Conservation (phyloP, 2,329 filamentous ascomycete species). For the Claviceps spartinae region DNA sequence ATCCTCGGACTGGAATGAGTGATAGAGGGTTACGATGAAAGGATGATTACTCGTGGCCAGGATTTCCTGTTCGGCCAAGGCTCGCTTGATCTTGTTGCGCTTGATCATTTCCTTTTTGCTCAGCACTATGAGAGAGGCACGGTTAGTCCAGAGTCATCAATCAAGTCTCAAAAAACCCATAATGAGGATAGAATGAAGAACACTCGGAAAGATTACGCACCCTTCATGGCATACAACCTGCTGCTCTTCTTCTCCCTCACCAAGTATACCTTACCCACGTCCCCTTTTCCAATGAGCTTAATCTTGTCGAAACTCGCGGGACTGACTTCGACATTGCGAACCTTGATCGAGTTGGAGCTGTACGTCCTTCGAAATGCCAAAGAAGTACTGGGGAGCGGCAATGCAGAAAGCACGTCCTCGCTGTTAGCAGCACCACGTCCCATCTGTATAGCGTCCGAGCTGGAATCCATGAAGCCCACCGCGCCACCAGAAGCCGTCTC, state of each 20-base stretch:
- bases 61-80: constrained; percentile 94
- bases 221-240: constrained; percentile 96
- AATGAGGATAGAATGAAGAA: no score
- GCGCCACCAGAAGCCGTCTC: constrained; percentile 27
- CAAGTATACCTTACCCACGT: constrained; percentile 96
- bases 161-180: background rate
- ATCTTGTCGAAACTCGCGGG: constrained; percentile 98
- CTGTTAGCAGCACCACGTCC: constrained; percentile 27
- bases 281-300: constrained; percentile 96
- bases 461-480: constrained; percentile 15
- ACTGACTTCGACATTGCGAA: constrained; percentile 89
- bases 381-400: constrained; percentile 52
- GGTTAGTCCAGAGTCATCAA: background rate
- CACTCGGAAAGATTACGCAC: constrained; percentile 32
- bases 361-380: constrained; percentile 86
- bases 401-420: constrained; percentile 41
- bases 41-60: constrained; percentile 96
- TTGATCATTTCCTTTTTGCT: constrained; percentile 99
- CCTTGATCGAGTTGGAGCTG: constrained; percentile 98
- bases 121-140: constrained; percentile 47
- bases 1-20: constrained; percentile 98
- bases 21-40: constrained; percentile 96
- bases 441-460: constrained; percentile 16
- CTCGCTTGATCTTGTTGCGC: constrained; percentile 98
- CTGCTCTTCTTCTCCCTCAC: constrained; percentile 96